A percentile compares a stretch with the other conserved stretches of the same genome.
phyloP scores from a whole-genome alignment of 495 filamentous ascomycete species.

The Penicillium macrosclerotiorum region DNA sequence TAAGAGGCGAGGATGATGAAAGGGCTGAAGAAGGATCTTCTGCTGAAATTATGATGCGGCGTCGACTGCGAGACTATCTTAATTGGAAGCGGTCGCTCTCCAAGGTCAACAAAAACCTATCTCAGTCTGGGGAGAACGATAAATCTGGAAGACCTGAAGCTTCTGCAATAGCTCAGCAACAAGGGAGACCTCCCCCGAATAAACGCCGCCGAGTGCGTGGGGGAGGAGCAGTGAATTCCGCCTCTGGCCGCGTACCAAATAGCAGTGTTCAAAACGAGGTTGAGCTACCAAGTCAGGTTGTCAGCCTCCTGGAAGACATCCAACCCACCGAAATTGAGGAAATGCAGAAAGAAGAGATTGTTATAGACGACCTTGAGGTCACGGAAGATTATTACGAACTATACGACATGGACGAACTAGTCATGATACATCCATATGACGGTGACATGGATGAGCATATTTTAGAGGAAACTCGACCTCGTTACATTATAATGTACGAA shows the following conservation, averaged over 20 bases:
- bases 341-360: constrained; percentile 68
- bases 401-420: constrained; percentile 86
- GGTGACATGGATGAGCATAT: constrained; percentile 96
- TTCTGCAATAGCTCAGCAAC: constrained; percentile 31
- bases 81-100: constrained; percentile 90
- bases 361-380: constrained; percentile 81
- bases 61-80: constrained; percentile 82
- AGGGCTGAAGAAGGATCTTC: constrained; percentile 60
- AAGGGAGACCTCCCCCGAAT: constrained; percentile 71
- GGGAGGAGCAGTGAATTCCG: constrained; percentile 59
- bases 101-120: constrained; percentile 77
- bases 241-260: constrained; percentile 55
- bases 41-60: constrained; percentile 82
- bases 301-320: constrained; percentile 62
- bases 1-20: constrained; percentile 23
- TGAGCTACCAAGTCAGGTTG: constrained; percentile 74
- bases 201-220: constrained; percentile 90
- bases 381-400: constrained; percentile 89
- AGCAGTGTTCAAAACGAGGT: constrained; percentile 74
- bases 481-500: constrained; percentile 98
- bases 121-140: constrained; percentile 18
- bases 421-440: constrained; percentile 89
- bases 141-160: constrained; percentile 16
- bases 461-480: constrained; percentile 86
- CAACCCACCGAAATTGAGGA: constrained; percentile 64